Base-by-base conservation (phyloP, 1,139 yeast species). In the Scheffersomyces quercinus region DNA sequence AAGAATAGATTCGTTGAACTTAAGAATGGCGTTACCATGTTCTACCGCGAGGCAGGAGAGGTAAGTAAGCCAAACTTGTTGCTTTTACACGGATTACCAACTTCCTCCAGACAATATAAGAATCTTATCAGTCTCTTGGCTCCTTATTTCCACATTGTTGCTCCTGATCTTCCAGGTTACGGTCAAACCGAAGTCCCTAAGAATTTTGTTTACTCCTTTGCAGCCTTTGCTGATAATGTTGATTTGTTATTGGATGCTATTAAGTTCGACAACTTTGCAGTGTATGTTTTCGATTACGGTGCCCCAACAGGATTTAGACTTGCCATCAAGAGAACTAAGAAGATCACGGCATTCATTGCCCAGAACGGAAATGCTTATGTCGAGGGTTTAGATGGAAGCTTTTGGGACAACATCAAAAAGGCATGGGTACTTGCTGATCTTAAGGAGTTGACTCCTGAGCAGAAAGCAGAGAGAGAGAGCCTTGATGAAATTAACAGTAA, bases 281-380 rank as follows among this genome's bases (percentile, higher is more conserved):
- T 72, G 20, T 73, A 70, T 48, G 51, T 70, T 14, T 72, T 73
- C 45, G 78, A 73, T 46, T 73, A 72, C 47, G 79, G 79, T 32
- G 66, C 76, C 3, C 77, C 77, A 8, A 62, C 64, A 7, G 77
- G 69, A 0, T 56, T 65, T 31, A 60, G 75, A 45, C 46, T 73
- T 35, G 68, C 72, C 2, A 48, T 68, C 39, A 59, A 52, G 33
- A 48, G 59, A 11, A 70, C 74, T 5, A 48, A 52, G 4, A 50
- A 52, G 11, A 55, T 73, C 16, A 44, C 56, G 6, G 69, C 62
- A 1, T 49, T 73, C 26, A 54, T 72, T 40, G 41, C 64, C 24
- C 79, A 74, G 52, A 73, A 73, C 45, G 78, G 77, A 12, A 73
- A 71, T 53, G 74, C 76, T 14, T 73, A 73, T 45, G 67, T 52